Evolutionary conservation across 192 early-diverging fungal genomes (phyloP).

Genomic region (Backusella luteola): DNA sequence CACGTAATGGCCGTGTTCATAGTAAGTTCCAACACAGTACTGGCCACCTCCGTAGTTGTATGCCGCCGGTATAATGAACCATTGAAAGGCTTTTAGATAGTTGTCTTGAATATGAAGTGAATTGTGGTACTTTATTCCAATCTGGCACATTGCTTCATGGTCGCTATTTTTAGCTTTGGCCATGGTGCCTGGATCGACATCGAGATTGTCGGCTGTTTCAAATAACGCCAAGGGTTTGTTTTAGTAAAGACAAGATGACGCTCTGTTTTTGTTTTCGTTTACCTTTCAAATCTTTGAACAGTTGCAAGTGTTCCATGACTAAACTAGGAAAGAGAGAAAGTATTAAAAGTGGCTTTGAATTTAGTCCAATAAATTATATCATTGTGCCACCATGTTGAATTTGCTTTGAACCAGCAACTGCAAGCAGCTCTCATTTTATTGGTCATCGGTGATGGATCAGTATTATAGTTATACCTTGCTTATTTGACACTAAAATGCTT

Average conservation of each 20-base stretch:
- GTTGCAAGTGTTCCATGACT: neutral
- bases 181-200: neutral
- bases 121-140: constrained; percentile 1
- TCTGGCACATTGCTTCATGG: constrained; percentile 2
- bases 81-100: neutral
- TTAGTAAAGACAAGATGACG: neutral
- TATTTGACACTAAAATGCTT: no score
- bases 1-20: neutral
- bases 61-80: neutral
- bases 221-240: neutral
- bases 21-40: neutral
- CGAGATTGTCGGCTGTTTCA: constrained; percentile 1
- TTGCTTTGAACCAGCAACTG: neutral
- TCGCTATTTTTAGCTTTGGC: neutral
- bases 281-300: constrained; percentile 1
- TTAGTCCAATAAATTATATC: neutral
- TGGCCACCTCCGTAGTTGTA: neutral
- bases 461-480: no score
- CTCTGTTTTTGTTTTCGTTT: neutral
- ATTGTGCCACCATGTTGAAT: neutral
- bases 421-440: neutral
- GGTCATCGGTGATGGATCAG: neutral
- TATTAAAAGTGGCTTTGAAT: constrained; percentile 5
- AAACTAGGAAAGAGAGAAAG: neutral
- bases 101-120: constrained; percentile 1